A percentile compares a stretch with the other conserved stretches of the same genome.
These are phyloP conservation scores for Penicillium italicum DNA, from an alignment of 2,329 filamentous ascomycete species.

Conservation along the genomic window DNA sequence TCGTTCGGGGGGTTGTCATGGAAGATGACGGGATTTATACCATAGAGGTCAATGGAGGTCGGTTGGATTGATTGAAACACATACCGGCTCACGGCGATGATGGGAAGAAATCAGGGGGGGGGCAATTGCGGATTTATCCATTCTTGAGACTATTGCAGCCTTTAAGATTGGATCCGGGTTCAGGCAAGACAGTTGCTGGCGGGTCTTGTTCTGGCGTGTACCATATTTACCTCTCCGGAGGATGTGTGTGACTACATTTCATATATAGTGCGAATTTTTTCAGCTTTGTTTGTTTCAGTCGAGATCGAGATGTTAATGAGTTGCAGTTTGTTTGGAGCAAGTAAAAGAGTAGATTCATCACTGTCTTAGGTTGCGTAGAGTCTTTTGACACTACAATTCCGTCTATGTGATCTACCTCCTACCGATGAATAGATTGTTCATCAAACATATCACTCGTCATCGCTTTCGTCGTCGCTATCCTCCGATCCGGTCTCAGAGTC, in stretches of 20 bases:
- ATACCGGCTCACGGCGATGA: neutral
- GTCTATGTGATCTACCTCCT: constrained; percentile 14
- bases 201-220: constrained; percentile 19
- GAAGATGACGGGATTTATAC: neutral
- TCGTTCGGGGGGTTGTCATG: neutral
- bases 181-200: constrained; percentile 5
- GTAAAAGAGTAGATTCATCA: constrained; percentile 5
- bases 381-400: constrained; percentile 2
- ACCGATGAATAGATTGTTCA: constrained; percentile 7
- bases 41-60: neutral
- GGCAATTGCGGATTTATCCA: neutral
- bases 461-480: constrained; percentile 45
- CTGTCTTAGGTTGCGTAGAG: neutral
- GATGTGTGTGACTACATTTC: constrained; percentile 16
- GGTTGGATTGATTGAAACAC: constrained; percentile 2
- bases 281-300: constrained; percentile 2
- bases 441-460: constrained; percentile 28
- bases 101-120: neutral
- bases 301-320: neutral
- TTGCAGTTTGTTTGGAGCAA: neutral
- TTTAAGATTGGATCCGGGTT: neutral
- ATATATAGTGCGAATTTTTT: constrained; percentile 8
- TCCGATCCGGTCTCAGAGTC: constrained; percentile 47
- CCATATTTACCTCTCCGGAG: constrained; percentile 19
- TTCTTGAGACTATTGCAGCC: neutral